Evolutionary conservation across 1,139 yeast species (phyloP), one percentile per base, ranked within the genome.

Genomic region (Pichia sp.): DNA sequence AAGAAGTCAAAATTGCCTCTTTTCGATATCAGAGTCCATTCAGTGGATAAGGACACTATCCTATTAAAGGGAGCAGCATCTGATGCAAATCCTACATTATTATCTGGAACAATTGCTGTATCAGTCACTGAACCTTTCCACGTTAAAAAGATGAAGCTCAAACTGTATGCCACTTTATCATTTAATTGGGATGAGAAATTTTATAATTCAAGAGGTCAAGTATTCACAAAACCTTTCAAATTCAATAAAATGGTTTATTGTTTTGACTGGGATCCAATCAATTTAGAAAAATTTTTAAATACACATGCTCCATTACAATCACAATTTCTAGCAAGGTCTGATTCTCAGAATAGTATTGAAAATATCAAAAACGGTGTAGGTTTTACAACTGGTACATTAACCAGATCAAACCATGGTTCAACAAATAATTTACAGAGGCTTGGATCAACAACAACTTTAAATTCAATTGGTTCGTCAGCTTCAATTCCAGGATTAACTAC

Each of bases 71-170:
- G 98, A 1, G 58, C 78, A 2, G 78, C 84, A 3, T 74, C 75
- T 39, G 92, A 82, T 46, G 96, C 97, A 0, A 74, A 87, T 0
- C 82, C 96, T 2, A 86, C 80, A 1, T 66, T 84, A 12, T 63
- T 92, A 32, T 68, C 82, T 1, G 98, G 98, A 6, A 78, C 78
- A 25, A 80, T 92, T 25, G 92, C 85, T 1, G 65, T 92, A 30
- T 76, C 94, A 0, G 79, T 87, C 1, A 70, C 74, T 29, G 97
- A 92, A 54, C 87, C 96, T 1, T 67, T 87, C 49, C 68, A 79
- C 8, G 73, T 92, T 42, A 82, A 78, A 58, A 76, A 74, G 55
- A 63, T 92, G 49, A 64, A 77, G 6, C 65, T 92, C 45, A 71
- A 80, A 50, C 64, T 92, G 29, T 75, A 78, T 50, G 85, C 92